phyloP scores from a whole-genome alignment of 768 basidiomycete species.

The Psilocybe azurescens region DNA sequence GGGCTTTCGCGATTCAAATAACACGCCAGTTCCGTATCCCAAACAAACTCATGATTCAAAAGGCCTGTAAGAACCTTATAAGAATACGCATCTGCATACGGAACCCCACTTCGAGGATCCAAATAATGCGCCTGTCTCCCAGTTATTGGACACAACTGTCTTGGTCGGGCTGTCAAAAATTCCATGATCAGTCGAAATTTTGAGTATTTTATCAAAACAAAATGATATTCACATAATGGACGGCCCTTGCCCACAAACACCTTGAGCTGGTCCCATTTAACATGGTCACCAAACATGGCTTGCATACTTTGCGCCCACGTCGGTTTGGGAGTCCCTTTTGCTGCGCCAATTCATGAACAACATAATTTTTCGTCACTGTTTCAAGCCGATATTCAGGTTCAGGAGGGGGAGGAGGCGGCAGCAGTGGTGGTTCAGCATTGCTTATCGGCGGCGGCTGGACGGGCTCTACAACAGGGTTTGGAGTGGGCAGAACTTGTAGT shows the following conservation, averaged over 20 bases:
- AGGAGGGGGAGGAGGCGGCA: slow-evolving; percentile 20
- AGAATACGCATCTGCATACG: slow-evolving; percentile 74
- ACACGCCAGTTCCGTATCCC: slow-evolving; percentile 54
- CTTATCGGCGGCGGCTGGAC: slow-evolving; percentile 9
- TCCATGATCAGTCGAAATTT: not conserved
- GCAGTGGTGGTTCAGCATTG: slow-evolving; percentile 1
- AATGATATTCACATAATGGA: slow-evolving; percentile 56
- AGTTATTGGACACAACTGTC: slow-evolving; percentile 75
- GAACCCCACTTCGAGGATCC: slow-evolving; percentile 81
- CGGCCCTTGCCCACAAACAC: slow-evolving; percentile 70
- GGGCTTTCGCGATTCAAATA: slow-evolving; percentile 42
- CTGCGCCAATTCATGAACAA: slow-evolving; percentile 69
- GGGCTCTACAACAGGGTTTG: not conserved
- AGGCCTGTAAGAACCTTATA: slow-evolving; percentile 68
- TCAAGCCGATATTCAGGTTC: slow-evolving; percentile 45
- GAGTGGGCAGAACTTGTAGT: not conserved
- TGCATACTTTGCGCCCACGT: slow-evolving; percentile 76
- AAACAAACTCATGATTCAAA: slow-evolving; percentile 72
- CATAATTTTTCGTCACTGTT: slow-evolving; percentile 68
- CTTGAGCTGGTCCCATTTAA: slow-evolving; percentile 76
- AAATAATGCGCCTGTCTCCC: slow-evolving; percentile 78
- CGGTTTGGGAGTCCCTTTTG: slow-evolving; percentile 51
- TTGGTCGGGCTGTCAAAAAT: slow-evolving; percentile 59
- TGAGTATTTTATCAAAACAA: not conserved
- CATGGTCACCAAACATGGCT: slow-evolving; percentile 86